Base-by-base conservation (phyloP, 768 basidiomycete species). In the Lenzites betulinus region DNA sequence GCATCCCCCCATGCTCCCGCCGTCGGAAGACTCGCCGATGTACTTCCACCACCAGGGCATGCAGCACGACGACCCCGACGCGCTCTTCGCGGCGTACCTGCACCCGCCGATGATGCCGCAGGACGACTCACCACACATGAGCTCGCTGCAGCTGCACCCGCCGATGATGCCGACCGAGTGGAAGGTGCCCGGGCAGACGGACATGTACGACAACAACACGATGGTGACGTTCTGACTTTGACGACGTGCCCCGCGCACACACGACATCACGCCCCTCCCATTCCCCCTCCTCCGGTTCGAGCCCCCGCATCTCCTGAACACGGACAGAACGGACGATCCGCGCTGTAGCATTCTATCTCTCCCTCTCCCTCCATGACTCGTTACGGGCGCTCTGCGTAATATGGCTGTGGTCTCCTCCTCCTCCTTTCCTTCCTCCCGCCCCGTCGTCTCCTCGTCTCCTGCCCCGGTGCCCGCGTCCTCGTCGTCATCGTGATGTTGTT, bases 1-100 rank as follows among this genome's bases (percentile, higher is more conserved):
- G 62, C 89, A 91, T 61, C 89, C 89, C 9, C 86, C 87, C 2
- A 87, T 89, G 87, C 77, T 87, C 2, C 83, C 83, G 0, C 58
- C 68, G 41, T 30, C 74, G 5, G 85, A 85, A 35, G 87, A 90
- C 56, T 81, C 83, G 20, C 82, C 84, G 18, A 88, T 90, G 65
- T 91, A 83, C 64, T 76, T 90, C 7, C 88, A 90, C 57, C 30
- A 4, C 6, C 82, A 83, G 9, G 56, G 84, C 79, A 74, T 81
- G 49, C 75, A 81, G n/a, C 79, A 80, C 23, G 88, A 89, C 46
- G 89, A 90, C 46, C 63, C 65, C 15, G 88, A 88, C 22, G 80
- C 76, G 58, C 72, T 90, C 42, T 82, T 82, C 57, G 77, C 78
- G 3, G 72, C 79, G 15, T 83, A 83, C 54, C 68, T 84, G 44